phyloP scores from a whole-genome alignment of 768 basidiomycete species.

The Pluteus cervinus region DNA sequence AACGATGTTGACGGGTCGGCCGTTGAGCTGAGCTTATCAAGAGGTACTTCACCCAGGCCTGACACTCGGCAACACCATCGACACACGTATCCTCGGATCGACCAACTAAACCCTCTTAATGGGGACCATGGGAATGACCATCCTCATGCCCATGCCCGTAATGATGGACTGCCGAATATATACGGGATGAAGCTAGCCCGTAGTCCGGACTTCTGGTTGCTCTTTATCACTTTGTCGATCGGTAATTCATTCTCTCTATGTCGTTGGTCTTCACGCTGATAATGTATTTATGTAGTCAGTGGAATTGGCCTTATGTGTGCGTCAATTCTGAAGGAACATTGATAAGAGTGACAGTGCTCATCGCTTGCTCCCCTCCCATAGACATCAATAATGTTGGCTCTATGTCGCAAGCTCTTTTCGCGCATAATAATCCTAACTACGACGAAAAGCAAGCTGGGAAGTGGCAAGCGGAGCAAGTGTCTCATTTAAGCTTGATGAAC shows the following conservation, averaged over 20 bases:
- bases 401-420: slow-evolving; percentile 49
- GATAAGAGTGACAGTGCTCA: background rate
- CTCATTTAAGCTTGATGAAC: slow-evolving; percentile 75
- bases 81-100: too few species aligned
- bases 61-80: too few species aligned
- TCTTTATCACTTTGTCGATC: slow-evolving; percentile 51
- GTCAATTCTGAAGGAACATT: too few species aligned
- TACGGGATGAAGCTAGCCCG: slow-evolving; percentile 45
- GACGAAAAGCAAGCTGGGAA: slow-evolving; percentile 61
- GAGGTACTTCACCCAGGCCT: too few species aligned
- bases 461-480: slow-evolving; percentile 85
- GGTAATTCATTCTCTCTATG: slow-evolving; percentile 32
- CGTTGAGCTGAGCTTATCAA: too few species aligned
- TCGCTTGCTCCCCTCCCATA: slow-evolving; percentile 15
- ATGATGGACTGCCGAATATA: slow-evolving; percentile 39
- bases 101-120: background rate
- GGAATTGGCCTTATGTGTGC: slow-evolving; percentile 81
- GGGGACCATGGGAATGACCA: slow-evolving; percentile 16
- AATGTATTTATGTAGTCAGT: slow-evolving; percentile 40
- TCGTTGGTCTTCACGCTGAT: slow-evolving; percentile 6
- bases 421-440: slow-evolving; percentile 53
- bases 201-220: slow-evolving; percentile 57
- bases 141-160: slow-evolving; percentile 11
- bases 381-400: slow-evolving; percentile 88
- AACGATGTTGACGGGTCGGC: too few species aligned